Evolutionary conservation across 257 asterid species (phyloP), one percentile per base, ranked within the genome.

Genomic region (Solanum habrochaites): DNA sequence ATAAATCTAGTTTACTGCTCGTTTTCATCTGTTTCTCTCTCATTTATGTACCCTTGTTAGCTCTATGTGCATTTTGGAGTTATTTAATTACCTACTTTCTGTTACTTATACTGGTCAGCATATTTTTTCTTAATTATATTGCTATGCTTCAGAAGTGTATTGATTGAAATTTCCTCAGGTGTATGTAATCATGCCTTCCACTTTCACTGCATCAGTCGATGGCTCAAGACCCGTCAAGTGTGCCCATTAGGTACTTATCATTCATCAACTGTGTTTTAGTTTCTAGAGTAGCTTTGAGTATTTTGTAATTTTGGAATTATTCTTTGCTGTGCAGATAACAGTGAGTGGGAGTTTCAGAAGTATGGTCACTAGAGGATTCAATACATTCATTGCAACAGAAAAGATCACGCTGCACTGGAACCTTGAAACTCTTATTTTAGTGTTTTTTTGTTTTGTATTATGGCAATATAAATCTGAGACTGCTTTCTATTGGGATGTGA

Each of bases 211-310:
- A 82, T 81, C 14, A 82, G 89, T 37, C 60, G 86, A 56, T 82
- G 89, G 86, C 89, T 87, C 83, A 87, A 87, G 58, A 87, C 89
- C 25, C 86, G 86, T 52, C 86, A 82, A 82, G 86, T 87, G 37
- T 69, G 89, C 67, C 73, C 86, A 13, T 37, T 86, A 86, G 88
- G 72, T 82, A 82, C 23, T 16, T 43, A 43, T 77, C 83, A 43
- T 25, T 72, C 15, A 43, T 42, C 62, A 78, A 2, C 16, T 18
- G 5, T 14, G 20, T 25, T 78, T 15, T 45, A 7, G 9, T 25
- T 78, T 78, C 5, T 45, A 8, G 6, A 14, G 9, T 66, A 42
- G 66, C 3, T 45, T 0, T 42, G 13, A n/a, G 21, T 15, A 47
- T 10, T 42, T 85, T 29, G 35, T 32, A 71, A 43, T 20, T 21